Conservation (phyloP, 768 basidiomycete species). For the Cyclocybe cylindracea region DNA sequence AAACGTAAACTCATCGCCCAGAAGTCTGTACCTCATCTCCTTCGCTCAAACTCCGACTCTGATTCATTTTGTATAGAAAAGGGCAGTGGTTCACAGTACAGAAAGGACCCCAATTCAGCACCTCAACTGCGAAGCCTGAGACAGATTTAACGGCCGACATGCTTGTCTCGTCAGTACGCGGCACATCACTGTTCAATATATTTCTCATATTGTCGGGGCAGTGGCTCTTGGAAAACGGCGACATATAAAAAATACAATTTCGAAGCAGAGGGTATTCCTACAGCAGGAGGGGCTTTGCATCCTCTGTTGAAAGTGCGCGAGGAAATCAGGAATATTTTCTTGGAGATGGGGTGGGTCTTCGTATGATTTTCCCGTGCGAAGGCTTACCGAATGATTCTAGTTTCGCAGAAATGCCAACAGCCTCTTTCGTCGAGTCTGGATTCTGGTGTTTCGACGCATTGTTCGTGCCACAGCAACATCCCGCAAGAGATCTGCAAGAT, state of each 20-base stretch:
- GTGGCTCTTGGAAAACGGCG: constrained; percentile 92
- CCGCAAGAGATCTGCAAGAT: constrained; percentile 95
- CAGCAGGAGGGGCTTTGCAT: constrained; percentile 90
- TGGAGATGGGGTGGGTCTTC: constrained; percentile 91
- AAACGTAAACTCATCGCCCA: constrained; percentile 89
- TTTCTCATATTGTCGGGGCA: constrained; percentile 29
- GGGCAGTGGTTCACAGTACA: constrained; percentile 91
- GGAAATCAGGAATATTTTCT: constrained; percentile 96
- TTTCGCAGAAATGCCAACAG: constrained; percentile 98
- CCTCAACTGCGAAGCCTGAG: constrained; percentile 89
- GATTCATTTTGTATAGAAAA: constrained; percentile 57
- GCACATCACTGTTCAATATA: neutral
- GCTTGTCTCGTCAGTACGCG: constrained; percentile 74
- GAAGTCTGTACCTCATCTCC: constrained; percentile 48
- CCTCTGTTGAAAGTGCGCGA: constrained; percentile 97
- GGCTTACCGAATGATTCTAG: constrained; percentile 39
- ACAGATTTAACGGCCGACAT: constrained; percentile 97
- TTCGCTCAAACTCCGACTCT: constrained; percentile 2
- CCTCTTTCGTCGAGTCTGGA: constrained; percentile 92
- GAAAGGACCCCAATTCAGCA: constrained; percentile 87
- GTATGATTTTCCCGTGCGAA: neutral
- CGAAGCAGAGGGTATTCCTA: constrained; percentile 90
- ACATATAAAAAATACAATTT: constrained; percentile 99
- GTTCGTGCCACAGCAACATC: constrained; percentile 99
- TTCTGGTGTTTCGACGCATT: constrained; percentile 99